These are phyloP conservation scores for Penicillium nordicum DNA, from an alignment of 2,329 filamentous ascomycete genomes.

Conservation along the genomic window DNA sequence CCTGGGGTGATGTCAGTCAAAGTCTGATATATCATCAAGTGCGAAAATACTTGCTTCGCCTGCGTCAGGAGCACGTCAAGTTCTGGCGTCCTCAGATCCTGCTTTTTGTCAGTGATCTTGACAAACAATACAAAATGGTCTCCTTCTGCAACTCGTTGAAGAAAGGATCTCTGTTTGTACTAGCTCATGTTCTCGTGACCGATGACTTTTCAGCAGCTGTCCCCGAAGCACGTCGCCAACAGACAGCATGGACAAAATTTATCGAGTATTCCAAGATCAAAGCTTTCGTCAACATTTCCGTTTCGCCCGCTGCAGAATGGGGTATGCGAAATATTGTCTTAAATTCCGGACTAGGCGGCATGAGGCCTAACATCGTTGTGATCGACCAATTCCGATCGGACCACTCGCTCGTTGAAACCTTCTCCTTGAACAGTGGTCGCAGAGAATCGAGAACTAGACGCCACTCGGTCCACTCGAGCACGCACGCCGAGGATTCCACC, in stretches of 20 bases:
- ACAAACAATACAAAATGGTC: conserved; percentile 77
- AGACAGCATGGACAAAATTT: conserved; percentile 78
- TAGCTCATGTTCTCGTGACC: conserved; percentile 84
- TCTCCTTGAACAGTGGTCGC: conserved; percentile 43
- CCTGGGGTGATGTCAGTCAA: conserved; percentile 87
- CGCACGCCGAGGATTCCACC: conserved; percentile 40
- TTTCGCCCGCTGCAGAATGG: conserved; percentile 81
- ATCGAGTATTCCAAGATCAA: conserved; percentile 85
- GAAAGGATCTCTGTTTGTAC: conserved; percentile 78
- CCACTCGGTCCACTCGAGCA: conserved; percentile 8
- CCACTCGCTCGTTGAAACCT: conserved; percentile 55
- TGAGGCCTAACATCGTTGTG: conserved; percentile 84
- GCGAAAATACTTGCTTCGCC: conserved; percentile 77
- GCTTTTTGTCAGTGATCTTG: conserved; percentile 75
- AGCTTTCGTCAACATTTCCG: conserved; percentile 81
- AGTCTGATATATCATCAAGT: conserved; percentile 87
- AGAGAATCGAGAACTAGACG: conserved; percentile 24
- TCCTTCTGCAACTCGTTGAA: conserved; percentile 91
- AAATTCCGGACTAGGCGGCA: conserved; percentile 77
- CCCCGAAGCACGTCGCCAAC: conserved; percentile 75
- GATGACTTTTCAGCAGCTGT: conserved; percentile 76
- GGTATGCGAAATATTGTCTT: conserved; percentile 78
- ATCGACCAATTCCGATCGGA: conserved; percentile 69
- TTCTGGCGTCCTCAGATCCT: conserved; percentile 90
- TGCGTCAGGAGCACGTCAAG: conserved; percentile 85